Percentiles rank a stretch among this genome's conserved stretches.
phyloP scores from a whole-genome alignment of 768 basidiomycete species.

The Dacryopinax spathularia region DNA sequence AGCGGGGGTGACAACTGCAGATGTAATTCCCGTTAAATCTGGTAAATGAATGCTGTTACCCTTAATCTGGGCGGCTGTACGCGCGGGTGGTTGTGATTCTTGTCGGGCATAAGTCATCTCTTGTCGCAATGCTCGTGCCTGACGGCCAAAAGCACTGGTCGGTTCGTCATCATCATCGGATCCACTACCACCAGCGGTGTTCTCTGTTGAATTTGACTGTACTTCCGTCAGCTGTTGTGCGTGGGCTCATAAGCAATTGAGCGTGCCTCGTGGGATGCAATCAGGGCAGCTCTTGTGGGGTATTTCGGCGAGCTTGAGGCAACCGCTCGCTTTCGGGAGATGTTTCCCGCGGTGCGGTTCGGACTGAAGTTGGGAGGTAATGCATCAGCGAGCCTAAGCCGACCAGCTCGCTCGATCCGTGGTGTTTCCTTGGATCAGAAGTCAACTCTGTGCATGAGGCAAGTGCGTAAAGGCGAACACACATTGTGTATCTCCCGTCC shows the following conservation, averaged over 20 bases:
- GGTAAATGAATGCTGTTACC: conserved; percentile 43
- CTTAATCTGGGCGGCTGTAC: not conserved
- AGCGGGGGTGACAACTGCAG: conserved; percentile 59
- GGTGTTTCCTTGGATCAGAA: not conserved
- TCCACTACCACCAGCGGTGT: too few relatives aligned
- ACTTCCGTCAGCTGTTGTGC: too few relatives aligned
- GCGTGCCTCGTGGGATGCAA: not conserved
- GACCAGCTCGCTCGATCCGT: not conserved
- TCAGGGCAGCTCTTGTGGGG: not conserved
- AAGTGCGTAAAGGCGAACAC: not conserved
- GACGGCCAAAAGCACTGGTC: not conserved
- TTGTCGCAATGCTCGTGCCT: not conserved
- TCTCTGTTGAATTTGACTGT: too few relatives aligned
- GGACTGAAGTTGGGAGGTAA: not conserved
- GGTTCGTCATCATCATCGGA: not conserved
- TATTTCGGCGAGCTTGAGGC: not conserved
- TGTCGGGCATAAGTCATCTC: not conserved
- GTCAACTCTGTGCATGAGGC: not conserved
- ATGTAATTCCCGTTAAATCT: conserved; percentile 73
- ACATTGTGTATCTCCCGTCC: not conserved
- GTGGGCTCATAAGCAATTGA: not conserved
- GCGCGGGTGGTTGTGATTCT: not conserved
- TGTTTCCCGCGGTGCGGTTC: not conserved
- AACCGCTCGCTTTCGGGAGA: not conserved
- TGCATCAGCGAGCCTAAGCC: not conserved